Percentiles rank a stretch among this genome's conserved stretches.
Evolutionary conservation across 495 filamentous ascomycete genomes (phyloP).

Genomic region (Hyaloscypha hepaticicola): DNA sequence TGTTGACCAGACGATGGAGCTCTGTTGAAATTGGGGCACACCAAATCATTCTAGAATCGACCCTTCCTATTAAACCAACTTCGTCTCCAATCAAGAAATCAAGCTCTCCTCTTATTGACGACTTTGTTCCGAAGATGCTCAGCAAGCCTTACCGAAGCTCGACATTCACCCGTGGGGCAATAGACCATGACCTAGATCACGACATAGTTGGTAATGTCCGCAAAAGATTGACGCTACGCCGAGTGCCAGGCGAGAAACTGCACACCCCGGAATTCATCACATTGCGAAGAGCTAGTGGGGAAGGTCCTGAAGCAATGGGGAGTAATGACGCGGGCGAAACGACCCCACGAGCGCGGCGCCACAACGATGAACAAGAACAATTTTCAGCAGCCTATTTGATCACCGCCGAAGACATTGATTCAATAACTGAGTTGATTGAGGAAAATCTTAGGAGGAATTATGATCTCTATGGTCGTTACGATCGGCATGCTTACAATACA

Average conservation of each 20-base stretch:
- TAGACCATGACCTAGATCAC: not conserved
- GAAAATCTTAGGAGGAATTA: constrained; percentile 11
- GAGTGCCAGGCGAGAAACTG: constrained; percentile 7
- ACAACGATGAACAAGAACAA: not conserved
- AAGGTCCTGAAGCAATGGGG: not conserved
- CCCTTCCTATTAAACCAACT: not conserved
- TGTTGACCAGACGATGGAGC: constrained; percentile 26
- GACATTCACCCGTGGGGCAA: constrained; percentile 8
- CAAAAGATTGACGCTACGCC: constrained; percentile 19
- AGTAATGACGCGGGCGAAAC: not conserved
- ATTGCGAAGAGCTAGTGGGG: constrained; percentile 21
- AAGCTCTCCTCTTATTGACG: not conserved
- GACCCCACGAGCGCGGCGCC: not conserved
- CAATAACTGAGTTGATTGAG: constrained; percentile 23
- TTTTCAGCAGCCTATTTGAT: constrained; percentile 18
- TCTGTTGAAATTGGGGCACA: constrained; percentile 23
- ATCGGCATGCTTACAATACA: not conserved
- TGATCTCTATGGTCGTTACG: not conserved
- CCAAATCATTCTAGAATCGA: constrained; percentile 1
- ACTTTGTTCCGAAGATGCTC: not conserved
- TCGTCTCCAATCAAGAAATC: not conserved
- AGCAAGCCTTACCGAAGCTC: constrained; percentile 16
- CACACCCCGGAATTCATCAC: constrained; percentile 23
- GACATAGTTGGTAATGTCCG: constrained; percentile 24
- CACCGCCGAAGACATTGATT: constrained; percentile 26